Base-by-base conservation (phyloP, 2,329 filamentous ascomycete species). In the Aureobasidium subglaciale region DNA sequence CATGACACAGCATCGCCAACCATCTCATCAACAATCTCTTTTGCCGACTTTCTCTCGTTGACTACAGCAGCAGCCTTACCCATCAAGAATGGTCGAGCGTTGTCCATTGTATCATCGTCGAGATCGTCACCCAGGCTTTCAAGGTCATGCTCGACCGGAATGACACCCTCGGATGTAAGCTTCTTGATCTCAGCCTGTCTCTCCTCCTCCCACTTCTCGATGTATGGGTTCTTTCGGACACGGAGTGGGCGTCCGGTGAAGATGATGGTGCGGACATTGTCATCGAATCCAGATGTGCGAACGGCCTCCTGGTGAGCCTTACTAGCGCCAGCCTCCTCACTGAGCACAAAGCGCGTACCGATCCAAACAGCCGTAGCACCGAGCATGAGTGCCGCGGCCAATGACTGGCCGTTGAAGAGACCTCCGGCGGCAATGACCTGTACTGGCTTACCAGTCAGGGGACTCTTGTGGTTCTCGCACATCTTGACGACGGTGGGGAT, bases 211-310 rank as follows among this genome's bases (percentile, higher is more conserved):
- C 93, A 99, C 79, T 96, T 88, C 68, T 83, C 72, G 68, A 99
- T 97, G 75, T 99, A 99, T 6, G 86, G 73, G 78, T 97, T 99
- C 70, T 83, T 93, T 70, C 91, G 86, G 58, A 99, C 93, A 63
- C 93, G 89, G 69, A 99, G 80, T 32, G 93, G 93, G 57, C 93
- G 88, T 56, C 93, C 93, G 56, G 93, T 99, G 82, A 97, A 99
- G 77, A 99, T 99, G 72, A 97, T 89, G 48, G 93, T 99, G 70
- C 90, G 88, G 70, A 97, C 78, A 68, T 95, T 99, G 75, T 99
- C 93, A 74, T 97, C 90, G 71, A 93, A 96, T 64, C 88, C 83
- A 52, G 93, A 83, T 40, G 92, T 96, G 67, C 84, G 83, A 64
- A 99, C 93, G 59, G 92, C 90, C 69, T 99, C 92, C 78, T 97